Evolutionary conservation across 1,284 basidiomycete genomes (phyloP).

Genomic region (Rhodotorula sp.): DNA sequence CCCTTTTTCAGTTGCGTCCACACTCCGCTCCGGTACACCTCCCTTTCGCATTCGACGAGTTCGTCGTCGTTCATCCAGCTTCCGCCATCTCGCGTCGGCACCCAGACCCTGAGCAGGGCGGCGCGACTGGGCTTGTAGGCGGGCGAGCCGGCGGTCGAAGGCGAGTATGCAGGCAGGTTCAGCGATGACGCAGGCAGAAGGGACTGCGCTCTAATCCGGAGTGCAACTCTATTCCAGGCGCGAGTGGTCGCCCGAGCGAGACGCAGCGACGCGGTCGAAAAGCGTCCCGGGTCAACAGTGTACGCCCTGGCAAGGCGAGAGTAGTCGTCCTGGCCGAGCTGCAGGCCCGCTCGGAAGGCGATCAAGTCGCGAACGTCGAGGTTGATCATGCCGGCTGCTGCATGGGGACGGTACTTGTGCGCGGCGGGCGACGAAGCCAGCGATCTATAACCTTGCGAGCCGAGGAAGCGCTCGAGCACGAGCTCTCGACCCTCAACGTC

Average conservation of each 20-base stretch:
- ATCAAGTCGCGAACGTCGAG: conserved; percentile 69
- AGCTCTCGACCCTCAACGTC: conserved; percentile 31
- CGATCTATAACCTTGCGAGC: conserved; percentile 34
- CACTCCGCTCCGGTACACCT: conserved; percentile 42
- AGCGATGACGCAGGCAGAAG: not conserved
- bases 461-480: conserved; percentile 42
- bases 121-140: conserved; percentile 48
- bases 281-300: conserved; percentile 34
- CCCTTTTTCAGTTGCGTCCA: conserved; percentile 48
- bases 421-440: not conserved
- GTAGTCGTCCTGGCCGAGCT: conserved; percentile 25
- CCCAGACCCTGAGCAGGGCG: conserved; percentile 51
- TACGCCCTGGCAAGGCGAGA: conserved; percentile 34
- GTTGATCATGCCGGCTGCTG: conserved; percentile 6
- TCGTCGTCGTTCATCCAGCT: conserved; percentile 45
- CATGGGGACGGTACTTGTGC: not conserved
- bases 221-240: conserved; percentile 49
- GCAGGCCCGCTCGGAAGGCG: conserved; percentile 61
- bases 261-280: conserved; percentile 46
- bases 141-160: not conserved
- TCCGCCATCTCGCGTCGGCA: conserved; percentile 35
- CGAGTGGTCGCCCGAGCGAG: conserved; percentile 49
- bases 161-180: conserved; percentile 1
- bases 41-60: conserved; percentile 45
- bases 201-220: conserved; percentile 47